phyloP scores from a whole-genome alignment of 1,284 basidiomycete genomes.

The Cystobasidium pallidum region DNA sequence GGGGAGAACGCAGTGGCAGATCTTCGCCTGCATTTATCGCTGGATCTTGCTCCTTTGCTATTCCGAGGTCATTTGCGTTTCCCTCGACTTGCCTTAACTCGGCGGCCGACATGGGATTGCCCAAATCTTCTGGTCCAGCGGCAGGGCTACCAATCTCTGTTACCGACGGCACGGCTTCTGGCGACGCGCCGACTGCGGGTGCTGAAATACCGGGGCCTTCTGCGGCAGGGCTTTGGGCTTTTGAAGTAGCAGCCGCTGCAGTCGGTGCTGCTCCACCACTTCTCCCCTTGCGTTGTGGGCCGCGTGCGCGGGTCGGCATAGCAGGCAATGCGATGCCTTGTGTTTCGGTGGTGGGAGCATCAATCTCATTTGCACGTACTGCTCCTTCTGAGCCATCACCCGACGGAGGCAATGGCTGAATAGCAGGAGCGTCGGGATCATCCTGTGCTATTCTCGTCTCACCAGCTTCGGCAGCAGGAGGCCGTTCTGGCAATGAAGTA shows the following conservation, averaged over 20 bases:
- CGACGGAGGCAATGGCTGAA: neutral
- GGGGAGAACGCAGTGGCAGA: neutral
- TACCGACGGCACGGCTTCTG: slow-evolving; percentile 46
- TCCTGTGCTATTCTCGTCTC: neutral
- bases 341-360: neutral
- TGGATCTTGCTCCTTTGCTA: slow-evolving; percentile 33
- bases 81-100: slow-evolving; percentile 12
- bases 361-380: slow-evolving; percentile 47
- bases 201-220: slow-evolving; percentile 8
- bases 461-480: neutral
- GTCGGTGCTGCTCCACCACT: slow-evolving; percentile 45
- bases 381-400: slow-evolving; percentile 39
- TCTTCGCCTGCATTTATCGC: slow-evolving; percentile 2
- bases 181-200: slow-evolving; percentile 44
- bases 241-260: slow-evolving; percentile 47
- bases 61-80: neutral
- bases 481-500: neutral
- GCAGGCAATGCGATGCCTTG: slow-evolving; percentile 46
- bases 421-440: neutral
- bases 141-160: slow-evolving; percentile 39
- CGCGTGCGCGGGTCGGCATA: slow-evolving; percentile 51
- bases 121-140: slow-evolving; percentile 29
- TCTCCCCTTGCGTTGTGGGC: slow-evolving; percentile 45
- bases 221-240: slow-evolving; percentile 35
- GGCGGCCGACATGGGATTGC: slow-evolving; percentile 30